A percentile compares a stretch with the other conserved stretches of the same genome.
phyloP scores from a whole-genome alignment of 148 eudicot genomes.

The Suaeda aralocaspica region DNA sequence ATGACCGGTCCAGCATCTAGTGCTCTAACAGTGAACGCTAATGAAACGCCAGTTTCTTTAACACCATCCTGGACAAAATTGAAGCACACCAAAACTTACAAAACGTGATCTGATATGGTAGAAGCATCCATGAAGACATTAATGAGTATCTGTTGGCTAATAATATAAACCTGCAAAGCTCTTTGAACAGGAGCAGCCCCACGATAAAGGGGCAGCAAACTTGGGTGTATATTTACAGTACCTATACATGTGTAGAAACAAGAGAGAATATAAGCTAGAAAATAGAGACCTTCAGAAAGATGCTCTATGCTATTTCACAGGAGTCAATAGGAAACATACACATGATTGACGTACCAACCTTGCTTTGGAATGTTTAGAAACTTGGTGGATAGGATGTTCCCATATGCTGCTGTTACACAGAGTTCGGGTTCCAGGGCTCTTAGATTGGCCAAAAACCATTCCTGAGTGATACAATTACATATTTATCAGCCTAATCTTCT shows the following conservation, averaged over 20 bases:
- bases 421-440: slow-evolving; percentile 82
- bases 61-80: slow-evolving; percentile 72
- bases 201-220: slow-evolving; percentile 91
- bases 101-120: not conserved
- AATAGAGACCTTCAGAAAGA: not conserved
- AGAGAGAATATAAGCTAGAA: not conserved
- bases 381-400: slow-evolving; percentile 81
- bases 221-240: slow-evolving; percentile 95
- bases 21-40: slow-evolving; percentile 83
- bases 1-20: slow-evolving; percentile 95
- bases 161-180: slow-evolving; percentile 74
- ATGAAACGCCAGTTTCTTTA: slow-evolving; percentile 86
- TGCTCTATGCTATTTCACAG: not conserved
- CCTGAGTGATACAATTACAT: slow-evolving; percentile 42
- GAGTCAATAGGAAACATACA: slow-evolving; percentile 1
- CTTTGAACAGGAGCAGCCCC: slow-evolving; percentile 99
- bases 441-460: slow-evolving; percentile 61
- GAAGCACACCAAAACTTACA: slow-evolving; percentile 9
- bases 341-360: slow-evolving; percentile 43
- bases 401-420: slow-evolving; percentile 95
- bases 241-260: slow-evolving; percentile 40
- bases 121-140: slow-evolving; percentile 14
- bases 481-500: slow-evolving; percentile 6
- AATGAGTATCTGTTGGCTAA: slow-evolving; percentile 6
- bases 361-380: slow-evolving; percentile 80